phyloP scores from a whole-genome alignment of 331 rosid species.

The Malus hybrid region DNA sequence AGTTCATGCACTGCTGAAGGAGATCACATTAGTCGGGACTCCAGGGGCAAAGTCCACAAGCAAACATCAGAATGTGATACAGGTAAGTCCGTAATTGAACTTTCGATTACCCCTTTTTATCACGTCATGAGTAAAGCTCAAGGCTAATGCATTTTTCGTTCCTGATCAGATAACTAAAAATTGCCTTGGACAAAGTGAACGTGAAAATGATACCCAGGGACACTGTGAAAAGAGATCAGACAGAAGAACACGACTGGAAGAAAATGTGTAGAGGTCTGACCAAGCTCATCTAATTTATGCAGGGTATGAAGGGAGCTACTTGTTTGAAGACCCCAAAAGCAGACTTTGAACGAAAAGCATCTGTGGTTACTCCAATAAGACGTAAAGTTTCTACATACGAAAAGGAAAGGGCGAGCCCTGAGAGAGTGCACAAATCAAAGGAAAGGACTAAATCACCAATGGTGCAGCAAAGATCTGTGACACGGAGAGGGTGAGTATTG shows the following conservation, averaged over 20 bases:
- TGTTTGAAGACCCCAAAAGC: conserved; percentile 13
- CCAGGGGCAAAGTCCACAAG: conserved; percentile 30
- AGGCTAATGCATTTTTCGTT: not conserved
- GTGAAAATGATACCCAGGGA: conserved; percentile 23
- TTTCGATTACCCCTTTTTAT: not conserved
- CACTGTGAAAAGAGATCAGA: conserved; percentile 22
- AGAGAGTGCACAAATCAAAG: conserved; percentile 12
- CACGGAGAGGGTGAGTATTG: conserved; percentile 40
- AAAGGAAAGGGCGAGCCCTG: conserved; percentile 27
- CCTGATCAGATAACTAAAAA: conserved; percentile 29
- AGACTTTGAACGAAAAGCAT: conserved; percentile 26
- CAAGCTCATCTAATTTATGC: not conserved
- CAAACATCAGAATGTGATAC: conserved; percentile 21
- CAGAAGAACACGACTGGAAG: conserved; percentile 15
- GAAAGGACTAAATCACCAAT: conserved; percentile 29
- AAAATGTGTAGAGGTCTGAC: conserved; percentile 16
- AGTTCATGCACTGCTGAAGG: conserved; percentile 34
- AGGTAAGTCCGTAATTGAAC: conserved; percentile 22
- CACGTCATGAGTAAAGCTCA: not conserved
- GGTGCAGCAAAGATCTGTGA: conserved; percentile 19
- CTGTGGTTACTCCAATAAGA: conserved; percentile 23
- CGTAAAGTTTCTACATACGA: conserved; percentile 12
- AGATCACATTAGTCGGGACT: conserved; percentile 24
- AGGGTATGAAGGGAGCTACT: conserved; percentile 18
- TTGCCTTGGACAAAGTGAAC: conserved; percentile 17